Percentiles rank a stretch among this genome's conserved stretches.
These are phyloP conservation scores for Toxoplasma gondii DNA, from an alignment of 169 alveolate species.

Conservation along the genomic window DNA sequence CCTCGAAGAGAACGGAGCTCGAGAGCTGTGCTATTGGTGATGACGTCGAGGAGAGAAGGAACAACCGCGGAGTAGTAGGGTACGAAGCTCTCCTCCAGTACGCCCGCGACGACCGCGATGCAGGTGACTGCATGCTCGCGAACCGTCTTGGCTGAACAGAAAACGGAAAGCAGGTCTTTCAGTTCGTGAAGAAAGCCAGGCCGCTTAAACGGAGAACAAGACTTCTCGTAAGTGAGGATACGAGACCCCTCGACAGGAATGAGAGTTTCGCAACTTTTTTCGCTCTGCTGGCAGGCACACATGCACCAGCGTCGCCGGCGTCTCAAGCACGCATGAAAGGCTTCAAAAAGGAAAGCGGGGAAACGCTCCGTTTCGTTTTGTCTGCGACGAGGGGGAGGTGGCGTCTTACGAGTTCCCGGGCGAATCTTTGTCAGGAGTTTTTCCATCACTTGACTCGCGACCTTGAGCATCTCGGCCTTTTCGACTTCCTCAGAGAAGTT, in stretches of 20 bases:
- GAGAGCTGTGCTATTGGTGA: conserved; percentile 72
- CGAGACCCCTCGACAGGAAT: no score
- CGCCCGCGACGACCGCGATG: conserved; percentile 92
- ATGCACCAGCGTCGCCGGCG: no score
- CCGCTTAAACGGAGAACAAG: neutral
- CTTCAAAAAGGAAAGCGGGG: no score
- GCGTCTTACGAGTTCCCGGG: conserved; percentile 68
- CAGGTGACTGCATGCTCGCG: conserved; percentile 89
- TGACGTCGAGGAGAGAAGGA: conserved; percentile 72
- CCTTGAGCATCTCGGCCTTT: conserved; percentile 83
- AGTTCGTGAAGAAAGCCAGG: neutral
- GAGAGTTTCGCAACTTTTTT: no score
- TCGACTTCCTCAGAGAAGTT: conserved; percentile 91
- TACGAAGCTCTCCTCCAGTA: conserved; percentile 87
- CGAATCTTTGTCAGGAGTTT: conserved; percentile 69
- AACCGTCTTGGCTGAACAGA: conserved; percentile 56
- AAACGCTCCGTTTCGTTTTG: no score
- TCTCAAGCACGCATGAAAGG: no score
- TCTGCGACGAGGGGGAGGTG: no score
- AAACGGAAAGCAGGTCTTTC: neutral
- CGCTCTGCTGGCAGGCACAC: no score
- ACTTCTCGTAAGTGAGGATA: no score
- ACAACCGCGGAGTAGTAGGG: conserved; percentile 85
- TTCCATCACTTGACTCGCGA: conserved; percentile 83
- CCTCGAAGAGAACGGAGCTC: conserved; percentile 89